Base-by-base conservation (phyloP, 306 rosid genomes). In the Prunus davidiana region DNA sequence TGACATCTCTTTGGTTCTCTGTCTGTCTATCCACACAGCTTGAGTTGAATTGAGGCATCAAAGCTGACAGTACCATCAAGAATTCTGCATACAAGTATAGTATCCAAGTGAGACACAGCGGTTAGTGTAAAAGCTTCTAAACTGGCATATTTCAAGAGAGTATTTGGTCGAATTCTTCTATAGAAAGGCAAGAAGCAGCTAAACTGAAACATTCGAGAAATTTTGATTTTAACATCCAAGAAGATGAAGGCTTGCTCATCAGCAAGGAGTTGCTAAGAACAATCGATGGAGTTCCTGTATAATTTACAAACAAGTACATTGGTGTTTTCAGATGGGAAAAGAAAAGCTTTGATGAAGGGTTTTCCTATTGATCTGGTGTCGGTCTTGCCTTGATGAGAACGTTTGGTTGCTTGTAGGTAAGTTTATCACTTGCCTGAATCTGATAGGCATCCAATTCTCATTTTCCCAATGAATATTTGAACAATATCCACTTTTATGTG, bases 251-350 rank as follows among this genome's bases (percentile, higher is more conserved):
- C 32, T 7, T 16, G 46, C 38, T 50, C 69, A 20, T 64, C 24
- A 15, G 28, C 13, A 19, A 55, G 28, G 64, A 38, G 9, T 41
- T 43, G 20, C 13, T 3, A n/a, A 79, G 67, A 45, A n/a, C 61
- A 52, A 24, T 28, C 13, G 28, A 46, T 12, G 78, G 56, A 64
- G 57, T 19, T 51, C 38, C 76, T 69, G 54, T 70, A 5, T 12
- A 1, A 19, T 20, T 20, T 58, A 28, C 19, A 25, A 27, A 15
- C 4, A 49, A 27, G 61, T 27, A 2, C 51, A 60, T 50, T 30
- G 47, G 60, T 78, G 76, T 60, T 41, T 66, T 60, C 47, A 69
- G 81, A 45, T 19, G 62, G 78, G 65, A 58, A 22, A 58, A 12
- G 16, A 3, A 12, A 24, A 5, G 28, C 64, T 58, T 58, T 25